Evolutionary conservation across 352 stramenopile genomes (phyloP), one percentile per base, ranked within the genome.

Genomic region (Plasmopara muralis): DNA sequence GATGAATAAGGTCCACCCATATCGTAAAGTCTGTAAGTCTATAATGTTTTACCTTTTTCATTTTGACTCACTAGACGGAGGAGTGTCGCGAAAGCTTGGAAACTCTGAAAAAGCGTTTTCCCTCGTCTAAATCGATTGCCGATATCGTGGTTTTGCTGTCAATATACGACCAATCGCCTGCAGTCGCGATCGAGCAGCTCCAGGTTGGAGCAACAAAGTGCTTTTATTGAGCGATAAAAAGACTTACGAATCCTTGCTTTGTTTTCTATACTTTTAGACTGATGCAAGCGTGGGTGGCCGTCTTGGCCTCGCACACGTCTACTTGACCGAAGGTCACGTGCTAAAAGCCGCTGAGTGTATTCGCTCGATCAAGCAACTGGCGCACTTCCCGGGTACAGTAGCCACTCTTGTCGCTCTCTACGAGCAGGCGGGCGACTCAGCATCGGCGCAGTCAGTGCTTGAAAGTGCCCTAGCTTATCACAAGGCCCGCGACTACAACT

Each of bases 391-490:
- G 1, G 82, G 79, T 30, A 90, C 79, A 0, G 82, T 93, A n/a
- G 82, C 82, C 15, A 93, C 82, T 10, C 68, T 93, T 25, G 76
- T 93, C 18, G 66, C 67, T 13, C 59, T 93, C 30, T 89, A 87
- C 57, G 77, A 93, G 45, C 69, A 77, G 5, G 74, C 71, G 7
- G 71, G 72, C 18, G 66, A 91, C 49, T 60, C 70, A 9, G 57
- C 60, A 34, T 68, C 74, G 6, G 77, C 74, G 0, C 72, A 83
- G 55, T 33, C 45, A 5, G 74, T 86, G 57, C 60, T 90, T 34
- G 50, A 83, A 48, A 57, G 54, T 10, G 75, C 80, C 4, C 42
- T 90, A 25, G 64, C 52, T 48, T 62, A 80, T 61, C 66, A 89
- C 65, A 75, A 70, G 53, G 53, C 64, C 29, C 25, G 52, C n/a